Percentiles rank a stretch among this genome's conserved stretches.
These are phyloP conservation scores for Penicillium sp. DNA, from an alignment of 2,329 filamentous ascomycete species.

Conservation along the genomic window DNA sequence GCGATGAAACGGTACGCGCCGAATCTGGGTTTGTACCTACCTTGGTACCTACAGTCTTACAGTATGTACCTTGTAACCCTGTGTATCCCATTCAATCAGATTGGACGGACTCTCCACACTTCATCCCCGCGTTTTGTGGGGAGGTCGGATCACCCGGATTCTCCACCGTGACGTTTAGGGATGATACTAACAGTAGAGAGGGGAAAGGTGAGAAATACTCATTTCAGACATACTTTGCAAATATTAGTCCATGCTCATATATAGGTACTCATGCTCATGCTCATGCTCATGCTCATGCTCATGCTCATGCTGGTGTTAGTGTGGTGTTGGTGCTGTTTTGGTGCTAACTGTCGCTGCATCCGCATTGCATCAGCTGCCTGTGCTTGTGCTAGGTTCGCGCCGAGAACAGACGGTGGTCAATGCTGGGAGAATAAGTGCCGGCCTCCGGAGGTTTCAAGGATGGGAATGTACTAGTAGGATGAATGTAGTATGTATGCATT, in stretches of 20 bases:
- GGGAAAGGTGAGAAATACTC: no score
- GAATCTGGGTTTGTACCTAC: neutral
- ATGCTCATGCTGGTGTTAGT: no score
- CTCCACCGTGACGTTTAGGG: slow-evolving; percentile 6
- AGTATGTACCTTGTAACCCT: no score
- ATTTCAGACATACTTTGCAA: no score
- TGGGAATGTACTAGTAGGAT: no score
- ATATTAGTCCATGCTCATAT: no score
- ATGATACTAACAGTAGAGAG: neutral
- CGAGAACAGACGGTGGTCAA: neutral
- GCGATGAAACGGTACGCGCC: slow-evolving; percentile 7
- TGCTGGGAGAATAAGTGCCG: neutral
- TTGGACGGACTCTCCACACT: neutral
- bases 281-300: no score
- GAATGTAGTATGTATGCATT: no score
- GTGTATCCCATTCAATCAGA: neutral
- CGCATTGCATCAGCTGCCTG: neutral
- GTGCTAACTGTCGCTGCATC: neutral
- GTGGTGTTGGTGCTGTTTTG: no score
- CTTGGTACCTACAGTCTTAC: no score
- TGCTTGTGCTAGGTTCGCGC: neutral
- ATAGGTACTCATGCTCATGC: no score
- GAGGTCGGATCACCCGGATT: slow-evolving; percentile 3
- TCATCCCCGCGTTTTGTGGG: slow-evolving; percentile 4
- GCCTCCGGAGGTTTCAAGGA: neutral